These are phyloP conservation scores for Lobosporangium transversale DNA, from an alignment of 192 early-diverging fungal species.

Conservation along the genomic window DNA sequence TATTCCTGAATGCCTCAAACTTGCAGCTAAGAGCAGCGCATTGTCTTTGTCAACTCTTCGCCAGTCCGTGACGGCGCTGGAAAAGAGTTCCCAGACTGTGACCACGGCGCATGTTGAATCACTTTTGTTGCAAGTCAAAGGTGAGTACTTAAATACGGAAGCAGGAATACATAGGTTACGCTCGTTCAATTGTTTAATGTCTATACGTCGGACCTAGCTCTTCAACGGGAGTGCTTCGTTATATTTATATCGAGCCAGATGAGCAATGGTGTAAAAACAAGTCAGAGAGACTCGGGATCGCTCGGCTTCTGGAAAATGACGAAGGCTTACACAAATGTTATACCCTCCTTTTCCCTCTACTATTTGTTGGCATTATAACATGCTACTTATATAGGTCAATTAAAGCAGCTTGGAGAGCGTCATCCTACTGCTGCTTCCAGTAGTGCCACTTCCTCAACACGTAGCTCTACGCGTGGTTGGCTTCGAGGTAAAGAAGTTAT, in stretches of 20 bases:
- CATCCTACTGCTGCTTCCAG: constrained; percentile 3
- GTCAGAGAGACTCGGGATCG: constrained; percentile 9
- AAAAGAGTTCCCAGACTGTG: constrained; percentile 19
- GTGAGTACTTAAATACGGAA: constrained; percentile 3
- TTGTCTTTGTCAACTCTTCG: constrained; percentile 39
- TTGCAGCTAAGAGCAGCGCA: constrained; percentile 21
- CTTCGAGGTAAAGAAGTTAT: constrained; percentile 17
- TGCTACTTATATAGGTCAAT: constrained; percentile 21
- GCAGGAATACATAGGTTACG: background rate
- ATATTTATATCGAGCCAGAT: too few relatives aligned
- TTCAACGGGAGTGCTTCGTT: too few relatives aligned
- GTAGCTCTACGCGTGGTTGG: background rate
- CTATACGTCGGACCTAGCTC: too few relatives aligned
- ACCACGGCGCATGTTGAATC: constrained; percentile 37
- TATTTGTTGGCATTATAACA: too few relatives aligned
- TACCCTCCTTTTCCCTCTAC: background rate
- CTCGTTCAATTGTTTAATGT: background rate
- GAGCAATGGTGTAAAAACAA: too few relatives aligned
- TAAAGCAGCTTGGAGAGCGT: constrained; percentile 16
- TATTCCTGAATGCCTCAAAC: constrained; percentile 41
- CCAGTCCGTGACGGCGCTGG: constrained; percentile 33
- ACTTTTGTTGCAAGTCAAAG: constrained; percentile 34
- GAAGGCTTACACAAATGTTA: background rate
- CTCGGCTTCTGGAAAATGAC: background rate
- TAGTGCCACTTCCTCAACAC: background rate